Evolutionary conservation across 2,329 filamentous ascomycete genomes (phyloP).

Genomic region (Claviceps purpurea): DNA sequence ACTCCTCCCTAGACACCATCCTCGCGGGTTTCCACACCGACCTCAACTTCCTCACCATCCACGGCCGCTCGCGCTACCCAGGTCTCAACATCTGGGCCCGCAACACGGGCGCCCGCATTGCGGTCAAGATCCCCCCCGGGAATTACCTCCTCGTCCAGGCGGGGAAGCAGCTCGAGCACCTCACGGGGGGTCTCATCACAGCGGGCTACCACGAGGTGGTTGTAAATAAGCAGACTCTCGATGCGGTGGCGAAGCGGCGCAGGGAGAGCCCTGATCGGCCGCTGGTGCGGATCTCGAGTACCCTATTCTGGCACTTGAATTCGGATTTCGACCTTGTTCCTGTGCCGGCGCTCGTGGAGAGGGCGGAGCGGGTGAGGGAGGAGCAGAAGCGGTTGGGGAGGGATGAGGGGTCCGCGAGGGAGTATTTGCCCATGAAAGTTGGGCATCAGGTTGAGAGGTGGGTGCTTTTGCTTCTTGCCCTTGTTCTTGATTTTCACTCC

Average conservation of each 20-base stretch:
- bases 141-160: constrained; percentile 48
- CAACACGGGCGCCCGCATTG: constrained; percentile 45
- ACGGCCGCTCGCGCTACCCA: constrained; percentile 48
- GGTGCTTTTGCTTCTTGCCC: constrained; percentile 13
- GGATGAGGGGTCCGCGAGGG: constrained; percentile 37
- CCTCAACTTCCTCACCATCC: constrained; percentile 52
- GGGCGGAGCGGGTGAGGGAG: constrained; percentile 29
- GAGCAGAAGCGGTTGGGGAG: constrained; percentile 34
- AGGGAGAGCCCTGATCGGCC: constrained; percentile 32
- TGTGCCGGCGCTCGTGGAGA: constrained; percentile 31
- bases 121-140: constrained; percentile 44
- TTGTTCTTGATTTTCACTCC: background rate
- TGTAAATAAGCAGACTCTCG: constrained; percentile 38
- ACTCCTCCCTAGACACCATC: constrained; percentile 41
- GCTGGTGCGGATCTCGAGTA: constrained; percentile 43
- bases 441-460: constrained; percentile 45
- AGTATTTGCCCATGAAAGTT: constrained; percentile 42
- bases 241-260: constrained; percentile 30
- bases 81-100: constrained; percentile 51
- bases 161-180: constrained; percentile 49
- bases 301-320: constrained; percentile 46
- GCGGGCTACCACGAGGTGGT: constrained; percentile 50
- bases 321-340: constrained; percentile 43
- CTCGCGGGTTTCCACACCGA: constrained; percentile 51
- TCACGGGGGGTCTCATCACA: constrained; percentile 47